These are phyloP conservation scores for Ogataea saltuana DNA, from an alignment of 805 yeast species.

Conservation along the genomic window DNA sequence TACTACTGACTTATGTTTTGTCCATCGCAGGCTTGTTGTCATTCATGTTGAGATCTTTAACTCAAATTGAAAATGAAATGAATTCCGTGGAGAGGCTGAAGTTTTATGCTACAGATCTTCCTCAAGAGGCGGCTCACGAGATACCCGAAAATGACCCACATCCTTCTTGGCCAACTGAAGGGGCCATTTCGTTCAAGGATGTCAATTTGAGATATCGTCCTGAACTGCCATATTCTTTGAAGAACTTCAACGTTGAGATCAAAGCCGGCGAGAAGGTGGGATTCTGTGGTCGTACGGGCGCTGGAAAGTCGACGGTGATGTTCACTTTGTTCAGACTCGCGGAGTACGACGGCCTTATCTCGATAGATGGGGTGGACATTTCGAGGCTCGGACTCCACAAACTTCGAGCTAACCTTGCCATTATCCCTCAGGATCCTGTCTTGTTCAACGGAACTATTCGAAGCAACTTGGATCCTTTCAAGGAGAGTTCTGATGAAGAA, in stretches of 20 bases:
- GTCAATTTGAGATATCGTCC: conserved; percentile 59
- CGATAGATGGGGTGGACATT: conserved; percentile 71
- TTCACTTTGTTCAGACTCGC: conserved; percentile 57
- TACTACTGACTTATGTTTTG: conserved; percentile 57
- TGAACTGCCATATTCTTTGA: conserved; percentile 59
- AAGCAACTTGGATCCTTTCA: conserved; percentile 78
- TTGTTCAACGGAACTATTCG: conserved; percentile 78
- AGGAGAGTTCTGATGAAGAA: conserved; percentile 50
- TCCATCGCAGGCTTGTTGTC: conserved; percentile 58
- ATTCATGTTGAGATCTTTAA: conserved; percentile 54
- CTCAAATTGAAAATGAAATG: conserved; percentile 78
- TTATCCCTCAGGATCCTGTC: conserved; percentile 90
- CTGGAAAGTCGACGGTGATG: conserved; percentile 73
- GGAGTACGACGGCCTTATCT: conserved; percentile 58
- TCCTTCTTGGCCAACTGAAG: conserved; percentile 50
- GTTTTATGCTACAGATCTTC: conserved; percentile 60
- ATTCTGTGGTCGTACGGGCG: conserved; percentile 88
- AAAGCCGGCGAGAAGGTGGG: conserved; percentile 69
- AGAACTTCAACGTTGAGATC: conserved; percentile 44
- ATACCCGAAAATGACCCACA: conserved; percentile 45
- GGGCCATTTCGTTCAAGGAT: conserved; percentile 47
- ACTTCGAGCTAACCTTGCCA: conserved; percentile 70
- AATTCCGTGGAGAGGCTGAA: conserved; percentile 76
- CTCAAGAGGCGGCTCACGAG: conserved; percentile 64
- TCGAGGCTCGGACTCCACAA: conserved; percentile 63